Conservation (phyloP, 106 monocot genomes). For the Acanthochlamys bracteata region DNA sequence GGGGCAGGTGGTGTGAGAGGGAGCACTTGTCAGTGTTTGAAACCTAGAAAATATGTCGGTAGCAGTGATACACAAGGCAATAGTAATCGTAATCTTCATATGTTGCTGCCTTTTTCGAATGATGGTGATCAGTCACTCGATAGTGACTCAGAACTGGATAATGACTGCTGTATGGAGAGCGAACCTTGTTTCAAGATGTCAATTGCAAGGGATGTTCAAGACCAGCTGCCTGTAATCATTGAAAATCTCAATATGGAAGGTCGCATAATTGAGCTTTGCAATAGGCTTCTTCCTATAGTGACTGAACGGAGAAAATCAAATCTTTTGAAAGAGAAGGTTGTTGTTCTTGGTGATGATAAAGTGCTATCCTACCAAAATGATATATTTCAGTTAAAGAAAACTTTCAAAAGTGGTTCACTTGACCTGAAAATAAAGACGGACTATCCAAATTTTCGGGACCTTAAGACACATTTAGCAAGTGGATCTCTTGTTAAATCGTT, state of each 20-base stretch:
- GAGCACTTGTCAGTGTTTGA: slow-evolving; percentile 85
- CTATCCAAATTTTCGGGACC: slow-evolving; percentile 85
- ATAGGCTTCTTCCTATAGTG: slow-evolving; percentile 54
- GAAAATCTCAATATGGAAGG: slow-evolving; percentile 59
- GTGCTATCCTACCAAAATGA: slow-evolving; percentile 43
- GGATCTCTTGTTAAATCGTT: slow-evolving; percentile 84
- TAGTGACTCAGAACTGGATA: slow-evolving; percentile 90
- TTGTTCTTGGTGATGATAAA: slow-evolving; percentile 57
- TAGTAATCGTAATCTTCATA: slow-evolving; percentile 34
- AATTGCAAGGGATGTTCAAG: slow-evolving; percentile 53
- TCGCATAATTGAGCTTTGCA: slow-evolving; percentile 52
- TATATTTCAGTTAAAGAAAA: slow-evolving; percentile 77
- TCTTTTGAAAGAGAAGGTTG: slow-evolving; percentile 68
- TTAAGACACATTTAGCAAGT: slow-evolving; percentile 63
- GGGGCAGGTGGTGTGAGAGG: slow-evolving; percentile 98
- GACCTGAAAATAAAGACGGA: slow-evolving; percentile 95
- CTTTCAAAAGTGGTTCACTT: slow-evolving; percentile 89
- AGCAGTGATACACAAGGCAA: slow-evolving; percentile 25
- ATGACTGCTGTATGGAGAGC: slow-evolving; percentile 50
- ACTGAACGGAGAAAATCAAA: slow-evolving; percentile 38
- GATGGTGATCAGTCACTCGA: slow-evolving; percentile 58
- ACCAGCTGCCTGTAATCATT: slow-evolving; percentile 44
- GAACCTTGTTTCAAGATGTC: slow-evolving; percentile 53
- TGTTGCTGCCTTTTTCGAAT: slow-evolving; percentile 52
- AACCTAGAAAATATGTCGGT: slow-evolving; percentile 71